These are phyloP conservation scores for Neofusicoccum parvum DNA, from an alignment of 2,329 filamentous ascomycete genomes.

Conservation along the genomic window DNA sequence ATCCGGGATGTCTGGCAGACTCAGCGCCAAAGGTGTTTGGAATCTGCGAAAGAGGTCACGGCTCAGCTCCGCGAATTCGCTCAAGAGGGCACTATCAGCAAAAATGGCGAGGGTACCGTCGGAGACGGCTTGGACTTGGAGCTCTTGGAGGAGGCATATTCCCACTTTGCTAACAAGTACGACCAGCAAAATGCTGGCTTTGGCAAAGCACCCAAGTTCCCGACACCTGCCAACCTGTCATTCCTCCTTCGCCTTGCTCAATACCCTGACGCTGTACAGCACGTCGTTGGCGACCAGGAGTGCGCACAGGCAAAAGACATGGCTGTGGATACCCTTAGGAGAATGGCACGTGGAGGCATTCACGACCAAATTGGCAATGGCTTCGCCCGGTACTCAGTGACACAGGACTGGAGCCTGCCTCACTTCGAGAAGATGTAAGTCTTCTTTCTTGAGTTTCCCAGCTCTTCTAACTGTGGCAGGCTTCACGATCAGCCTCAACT, in stretches of 20 bases:
- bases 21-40: constrained; percentile 78
- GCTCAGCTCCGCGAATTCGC: constrained; percentile 83
- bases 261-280: constrained; percentile 72
- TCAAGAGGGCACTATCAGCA: constrained; percentile 74
- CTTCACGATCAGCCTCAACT: constrained; percentile 90
- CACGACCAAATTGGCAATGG: constrained; percentile 77
- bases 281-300: constrained; percentile 85
- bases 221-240: constrained; percentile 80
- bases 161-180: constrained; percentile 77
- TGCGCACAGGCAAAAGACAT: constrained; percentile 74
- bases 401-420: constrained; percentile 87
- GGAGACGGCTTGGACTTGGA: constrained; percentile 81
- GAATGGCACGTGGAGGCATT: constrained; percentile 73
- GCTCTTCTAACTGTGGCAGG: constrained; percentile 26
- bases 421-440: constrained; percentile 89
- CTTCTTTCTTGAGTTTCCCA: not conserved
- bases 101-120: constrained; percentile 42
- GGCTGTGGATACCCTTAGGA: constrained; percentile 76
- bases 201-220: constrained; percentile 75
- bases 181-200: constrained; percentile 82
- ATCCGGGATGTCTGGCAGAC: constrained; percentile 74
- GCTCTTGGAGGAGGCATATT: constrained; percentile 85
- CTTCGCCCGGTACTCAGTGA: constrained; percentile 85
- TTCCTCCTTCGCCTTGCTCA: constrained; percentile 76
- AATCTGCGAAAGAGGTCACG: constrained; percentile 81